phyloP scores from a whole-genome alignment of 257 asterid genomes.

The Ajuga chamaepitys region DNA sequence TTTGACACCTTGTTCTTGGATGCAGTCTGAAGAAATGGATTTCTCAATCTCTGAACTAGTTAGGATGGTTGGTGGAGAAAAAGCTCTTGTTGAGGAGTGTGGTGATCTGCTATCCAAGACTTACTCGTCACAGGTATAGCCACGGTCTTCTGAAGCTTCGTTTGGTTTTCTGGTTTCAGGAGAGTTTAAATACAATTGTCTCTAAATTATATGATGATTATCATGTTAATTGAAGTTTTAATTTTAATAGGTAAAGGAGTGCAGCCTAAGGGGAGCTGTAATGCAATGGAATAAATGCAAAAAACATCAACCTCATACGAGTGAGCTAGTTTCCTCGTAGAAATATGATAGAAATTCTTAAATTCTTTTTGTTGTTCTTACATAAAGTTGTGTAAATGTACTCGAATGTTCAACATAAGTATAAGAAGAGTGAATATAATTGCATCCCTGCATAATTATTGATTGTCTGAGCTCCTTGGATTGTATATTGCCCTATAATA shows the following conservation, averaged over 20 bases:
- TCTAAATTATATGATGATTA: not conserved
- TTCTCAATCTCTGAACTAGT: conserved; percentile 52
- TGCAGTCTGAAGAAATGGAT: conserved; percentile 72
- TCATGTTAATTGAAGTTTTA: not conserved
- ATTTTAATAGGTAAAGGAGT: conserved; percentile 31
- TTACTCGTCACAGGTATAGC: conserved; percentile 42
- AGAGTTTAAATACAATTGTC: not conserved
- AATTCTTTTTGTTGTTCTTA: not conserved
- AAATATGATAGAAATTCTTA: not conserved
- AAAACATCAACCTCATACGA: conserved; percentile 6
- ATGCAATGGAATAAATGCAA: conserved; percentile 17
- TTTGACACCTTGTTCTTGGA: not conserved
- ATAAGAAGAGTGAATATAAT: not conserved
- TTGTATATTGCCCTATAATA: not conserved
- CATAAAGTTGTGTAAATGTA: conserved; percentile 15
- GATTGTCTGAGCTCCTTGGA: not conserved
- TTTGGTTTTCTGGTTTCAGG: too few species aligned
- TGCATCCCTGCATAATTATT: not conserved
- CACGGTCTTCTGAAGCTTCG: not conserved
- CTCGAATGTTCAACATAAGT: not conserved
- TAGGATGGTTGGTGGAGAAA: conserved; percentile 52
- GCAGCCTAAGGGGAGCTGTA: conserved; percentile 37
- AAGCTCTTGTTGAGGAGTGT: conserved; percentile 56
- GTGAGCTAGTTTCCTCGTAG: conserved; percentile 8
- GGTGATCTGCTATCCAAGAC: conserved; percentile 44